A percentile compares a stretch with the other conserved stretches of the same genome.
phyloP scores from a whole-genome alignment of 1,284 basidiomycete species.

The Pulveroboletus sp. region DNA sequence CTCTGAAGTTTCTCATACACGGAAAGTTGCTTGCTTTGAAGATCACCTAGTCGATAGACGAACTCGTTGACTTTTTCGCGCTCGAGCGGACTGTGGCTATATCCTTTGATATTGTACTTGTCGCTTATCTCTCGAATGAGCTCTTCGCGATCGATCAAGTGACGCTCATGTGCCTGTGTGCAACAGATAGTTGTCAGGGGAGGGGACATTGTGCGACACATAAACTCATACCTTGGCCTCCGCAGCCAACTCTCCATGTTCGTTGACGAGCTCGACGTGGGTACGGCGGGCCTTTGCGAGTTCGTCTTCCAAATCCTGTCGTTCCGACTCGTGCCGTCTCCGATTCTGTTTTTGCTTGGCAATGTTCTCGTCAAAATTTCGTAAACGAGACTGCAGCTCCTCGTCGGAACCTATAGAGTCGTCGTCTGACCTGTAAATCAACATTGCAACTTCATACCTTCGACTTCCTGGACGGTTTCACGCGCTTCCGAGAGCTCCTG shows the following conservation, averaged over 20 bases:
- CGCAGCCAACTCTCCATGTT: slow-evolving; percentile 62
- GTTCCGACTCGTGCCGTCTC: slow-evolving; percentile 47
- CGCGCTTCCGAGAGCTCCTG: slow-evolving; percentile 65
- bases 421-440: not conserved
- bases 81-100: slow-evolving; percentile 63
- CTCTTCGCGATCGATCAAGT: slow-evolving; percentile 73
- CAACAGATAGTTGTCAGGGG: not conserved
- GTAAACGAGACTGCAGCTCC: slow-evolving; percentile 67
- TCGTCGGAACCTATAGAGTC: slow-evolving; percentile 69
- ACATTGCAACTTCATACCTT: slow-evolving; percentile 48
- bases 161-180: slow-evolving; percentile 72
- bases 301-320: slow-evolving; percentile 66
- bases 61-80: slow-evolving; percentile 73
- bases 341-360: slow-evolving; percentile 53
- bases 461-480: slow-evolving; percentile 70
- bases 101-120: slow-evolving; percentile 75
- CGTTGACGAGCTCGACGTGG: slow-evolving; percentile 57
- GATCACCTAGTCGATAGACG: slow-evolving; percentile 57
- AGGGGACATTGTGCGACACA: not conserved
- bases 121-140: slow-evolving; percentile 72
- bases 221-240: slow-evolving; percentile 58
- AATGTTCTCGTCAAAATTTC: slow-evolving; percentile 74
- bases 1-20: slow-evolving; percentile 65
- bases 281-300: slow-evolving; percentile 51
- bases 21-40: slow-evolving; percentile 54